Conservation (phyloP, 129 eudicot genomes). For the Silybum marianum region DNA sequence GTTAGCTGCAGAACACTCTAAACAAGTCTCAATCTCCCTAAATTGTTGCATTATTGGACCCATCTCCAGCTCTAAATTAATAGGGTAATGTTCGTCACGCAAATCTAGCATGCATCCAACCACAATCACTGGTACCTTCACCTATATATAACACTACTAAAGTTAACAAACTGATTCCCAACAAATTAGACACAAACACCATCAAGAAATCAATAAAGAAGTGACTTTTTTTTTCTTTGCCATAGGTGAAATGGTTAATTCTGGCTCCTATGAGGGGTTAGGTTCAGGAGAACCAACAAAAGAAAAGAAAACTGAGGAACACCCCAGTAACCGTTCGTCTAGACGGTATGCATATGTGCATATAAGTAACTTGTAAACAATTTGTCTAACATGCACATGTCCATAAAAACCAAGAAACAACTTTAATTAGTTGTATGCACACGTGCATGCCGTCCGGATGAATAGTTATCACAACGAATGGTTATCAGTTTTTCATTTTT, state of each 20-base stretch:
- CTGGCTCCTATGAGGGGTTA: neutral
- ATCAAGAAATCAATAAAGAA: neutral
- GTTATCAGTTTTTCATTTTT: no score
- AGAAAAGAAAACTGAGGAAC: no score
- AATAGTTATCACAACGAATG: no score
- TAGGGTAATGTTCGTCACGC: constrained; percentile 67
- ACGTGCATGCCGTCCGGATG: no score
- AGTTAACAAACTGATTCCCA: constrained; percentile 15
- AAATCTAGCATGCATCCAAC: constrained; percentile 95
- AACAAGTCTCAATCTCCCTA: constrained; percentile 96
- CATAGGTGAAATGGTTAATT: neutral
- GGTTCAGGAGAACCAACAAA: no score
- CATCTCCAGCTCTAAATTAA: constrained; percentile 73
- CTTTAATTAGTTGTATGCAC: no score
- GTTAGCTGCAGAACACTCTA: constrained; percentile 95
- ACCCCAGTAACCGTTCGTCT: no score
- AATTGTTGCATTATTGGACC: constrained; percentile 87
- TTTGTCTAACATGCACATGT: no score
- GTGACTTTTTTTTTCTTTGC: no score
- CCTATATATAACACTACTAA: constrained; percentile 39
- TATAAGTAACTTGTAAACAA: no score
- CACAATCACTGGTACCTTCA: constrained; percentile 75
- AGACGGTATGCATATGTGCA: no score
- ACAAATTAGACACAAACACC: constrained; percentile 2
- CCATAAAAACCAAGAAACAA: no score